These are phyloP conservation scores for Nicotiana paniculata DNA, from an alignment of 257 asterid genomes.

Conservation along the genomic window DNA sequence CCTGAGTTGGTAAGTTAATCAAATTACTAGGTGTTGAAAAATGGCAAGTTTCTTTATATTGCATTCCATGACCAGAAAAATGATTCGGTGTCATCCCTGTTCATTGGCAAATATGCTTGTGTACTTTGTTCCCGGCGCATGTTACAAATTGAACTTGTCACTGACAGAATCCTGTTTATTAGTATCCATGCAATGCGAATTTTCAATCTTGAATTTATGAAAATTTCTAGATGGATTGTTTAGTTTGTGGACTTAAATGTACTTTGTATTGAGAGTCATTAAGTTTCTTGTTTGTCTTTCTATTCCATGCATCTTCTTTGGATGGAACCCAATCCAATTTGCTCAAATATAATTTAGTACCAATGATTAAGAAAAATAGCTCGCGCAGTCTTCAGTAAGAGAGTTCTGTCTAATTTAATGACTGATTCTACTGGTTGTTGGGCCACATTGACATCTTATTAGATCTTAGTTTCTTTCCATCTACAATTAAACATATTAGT, in stretches of 20 bases:
- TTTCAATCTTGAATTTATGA: not conserved
- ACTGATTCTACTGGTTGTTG: not conserved
- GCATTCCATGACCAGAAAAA: not conserved
- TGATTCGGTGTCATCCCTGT: not conserved
- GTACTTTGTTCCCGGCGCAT: not conserved
- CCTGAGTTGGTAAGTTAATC: conserved; percentile 46
- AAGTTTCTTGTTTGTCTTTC: conserved; percentile 3
- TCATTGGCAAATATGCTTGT: not conserved
- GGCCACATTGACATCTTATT: not conserved
- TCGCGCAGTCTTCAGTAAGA: not conserved
- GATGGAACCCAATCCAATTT: not conserved
- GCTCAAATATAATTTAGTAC: not conserved
- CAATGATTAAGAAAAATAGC: not conserved
- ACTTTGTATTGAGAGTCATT: not conserved
- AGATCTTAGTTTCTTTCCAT: not conserved
- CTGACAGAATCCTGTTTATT: not conserved
- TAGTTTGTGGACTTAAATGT: not conserved
- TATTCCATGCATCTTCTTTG: not conserved
- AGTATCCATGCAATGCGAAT: not conserved
- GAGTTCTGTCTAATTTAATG: not conserved
- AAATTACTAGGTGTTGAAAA: not conserved
- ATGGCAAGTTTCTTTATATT: not conserved
- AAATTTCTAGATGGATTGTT: not conserved
- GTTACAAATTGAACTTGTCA: not conserved
- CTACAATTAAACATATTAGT: not conserved